Base-by-base conservation (phyloP, 345 rosid species). In the Eucalyptus albens region DNA sequence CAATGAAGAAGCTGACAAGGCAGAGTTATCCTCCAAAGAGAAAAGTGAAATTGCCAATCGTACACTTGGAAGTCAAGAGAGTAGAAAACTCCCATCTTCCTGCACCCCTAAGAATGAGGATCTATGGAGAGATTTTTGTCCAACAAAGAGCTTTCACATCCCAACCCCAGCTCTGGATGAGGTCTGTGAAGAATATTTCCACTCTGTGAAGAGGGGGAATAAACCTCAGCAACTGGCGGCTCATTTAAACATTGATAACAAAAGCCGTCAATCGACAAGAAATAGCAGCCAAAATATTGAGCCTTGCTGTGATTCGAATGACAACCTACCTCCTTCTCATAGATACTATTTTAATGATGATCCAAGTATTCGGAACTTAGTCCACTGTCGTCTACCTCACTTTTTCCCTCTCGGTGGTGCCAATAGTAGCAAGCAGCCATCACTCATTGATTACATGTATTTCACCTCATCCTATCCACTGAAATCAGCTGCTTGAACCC, bases 111-210 rank as follows among this genome's bases (percentile, higher is more conserved):
- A 42, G 50, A 90, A 56, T 49, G 92, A 92, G 47, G 98, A 96
- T 93, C 90, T 95, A 55, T 96, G 98, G 98, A 94, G 93, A 92
- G 93, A 94, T 89, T 94, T 98, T 90, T 85, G 91, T 93, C 94
- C 95, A 40, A 56, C 83, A 40, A 92, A 93, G 88, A 90, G 88
- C 90, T 91, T 91, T 89, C 91, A 89, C 62, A 89, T 96, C 86
- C 90, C 94, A 81, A 98, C 99, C 87, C 98, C 99, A 87, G 97
- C 94, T 90, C 90, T 96, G 62, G 99, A 98, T 93, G 96, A 95
- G 91, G 88, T 98, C 69, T 97, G 96, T 88, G 89, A 95, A 88
- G 99, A 98, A 90, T 96, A 97, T 92, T 96, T 94, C 89, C 94
- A 91, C 90, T 92, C 98, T 83, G 67, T 88, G 83, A 92, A 94